These are phyloP conservation scores for Kluyveromyces marxianus DNA, from an alignment of 1,139 yeast genomes.

Conservation along the genomic window DNA sequence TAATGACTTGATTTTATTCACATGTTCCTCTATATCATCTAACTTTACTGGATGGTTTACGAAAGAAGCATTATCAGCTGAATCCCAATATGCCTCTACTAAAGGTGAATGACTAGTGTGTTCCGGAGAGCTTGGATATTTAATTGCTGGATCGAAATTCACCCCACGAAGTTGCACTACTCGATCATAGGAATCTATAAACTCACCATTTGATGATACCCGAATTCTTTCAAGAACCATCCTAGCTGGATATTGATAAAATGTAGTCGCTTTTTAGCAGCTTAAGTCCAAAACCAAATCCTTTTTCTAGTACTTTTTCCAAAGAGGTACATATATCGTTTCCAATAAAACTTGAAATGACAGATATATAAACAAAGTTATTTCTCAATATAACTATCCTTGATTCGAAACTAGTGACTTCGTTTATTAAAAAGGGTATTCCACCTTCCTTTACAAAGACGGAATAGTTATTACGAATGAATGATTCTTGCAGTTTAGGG, in stretches of 20 bases:
- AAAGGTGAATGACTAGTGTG: conserved; percentile 47
- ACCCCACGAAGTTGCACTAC: conserved; percentile 67
- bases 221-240: conserved; percentile 12
- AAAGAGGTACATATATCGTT: too few relatives aligned
- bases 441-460: too few relatives aligned
- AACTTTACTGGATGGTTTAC: conserved; percentile 77
- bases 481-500: too few relatives aligned
- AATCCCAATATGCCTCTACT: conserved; percentile 46
- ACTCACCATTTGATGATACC: conserved; percentile 38
- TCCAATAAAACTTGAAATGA: too few relatives aligned
- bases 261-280: background rate
- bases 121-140: conserved; percentile 56
- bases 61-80: conserved; percentile 68
- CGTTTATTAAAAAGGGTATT: too few relatives aligned
- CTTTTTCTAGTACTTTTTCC: too few relatives aligned
- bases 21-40: conserved; percentile 62
- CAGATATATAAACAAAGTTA: too few relatives aligned
- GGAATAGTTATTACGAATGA: too few relatives aligned
- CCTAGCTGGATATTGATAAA: background rate
- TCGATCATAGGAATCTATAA: conserved; percentile 56
- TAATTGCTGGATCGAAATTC: conserved; percentile 71
- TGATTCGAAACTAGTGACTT: too few relatives aligned
- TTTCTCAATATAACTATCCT: too few relatives aligned
- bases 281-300: background rate
- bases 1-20: conserved; percentile 63